These are phyloP conservation scores for Fusarium chlamydosporum DNA, from an alignment of 2,329 filamentous ascomycete species.

Conservation along the genomic window DNA sequence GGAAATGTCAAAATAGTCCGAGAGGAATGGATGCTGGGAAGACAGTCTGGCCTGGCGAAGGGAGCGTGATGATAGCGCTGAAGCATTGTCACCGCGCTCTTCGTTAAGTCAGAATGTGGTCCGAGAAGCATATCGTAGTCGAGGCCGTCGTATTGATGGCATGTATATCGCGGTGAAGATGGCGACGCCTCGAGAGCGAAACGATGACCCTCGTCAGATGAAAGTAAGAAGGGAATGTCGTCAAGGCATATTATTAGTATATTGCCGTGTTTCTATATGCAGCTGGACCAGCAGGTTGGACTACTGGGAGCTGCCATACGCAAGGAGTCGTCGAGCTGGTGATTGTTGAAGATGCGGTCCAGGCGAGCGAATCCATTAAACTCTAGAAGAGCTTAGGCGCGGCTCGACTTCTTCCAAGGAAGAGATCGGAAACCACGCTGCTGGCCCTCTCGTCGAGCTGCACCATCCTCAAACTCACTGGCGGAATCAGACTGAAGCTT, in stretches of 20 bases:
- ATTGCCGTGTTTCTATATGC: constrained; percentile 32
- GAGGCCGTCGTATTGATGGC: constrained; percentile 45
- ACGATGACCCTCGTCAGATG: constrained; percentile 6
- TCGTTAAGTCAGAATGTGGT: constrained; percentile 33
- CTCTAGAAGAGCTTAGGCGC: constrained; percentile 41
- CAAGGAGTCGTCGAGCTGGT: constrained; percentile 18
- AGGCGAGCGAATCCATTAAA: constrained; percentile 11
- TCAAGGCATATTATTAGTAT: constrained; percentile 18
- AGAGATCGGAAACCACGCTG: constrained; percentile 70
- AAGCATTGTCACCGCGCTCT: constrained; percentile 64
- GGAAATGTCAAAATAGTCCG: constrained; percentile 29
- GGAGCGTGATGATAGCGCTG: constrained; percentile 62
- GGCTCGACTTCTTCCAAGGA: constrained; percentile 53
- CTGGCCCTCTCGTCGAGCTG: constrained; percentile 69
- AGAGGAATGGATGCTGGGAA: constrained; percentile 11
- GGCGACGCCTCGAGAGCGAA: constrained; percentile 3
- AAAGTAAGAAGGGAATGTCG: constrained; percentile 36
- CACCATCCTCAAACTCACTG: constrained; percentile 70
- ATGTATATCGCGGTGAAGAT: not conserved
- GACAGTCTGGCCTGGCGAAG: constrained; percentile 10
- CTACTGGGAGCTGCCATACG: constrained; percentile 48
- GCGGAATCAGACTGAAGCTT: constrained; percentile 61
- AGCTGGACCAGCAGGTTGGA: constrained; percentile 56
- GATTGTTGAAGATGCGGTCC: constrained; percentile 53
- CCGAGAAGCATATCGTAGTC: constrained; percentile 59